Percentiles rank a stretch among this genome's conserved stretches.
Evolutionary conservation across 2,329 filamentous ascomycete genomes (phyloP).

Genomic region (Alternaria alternata): DNA sequence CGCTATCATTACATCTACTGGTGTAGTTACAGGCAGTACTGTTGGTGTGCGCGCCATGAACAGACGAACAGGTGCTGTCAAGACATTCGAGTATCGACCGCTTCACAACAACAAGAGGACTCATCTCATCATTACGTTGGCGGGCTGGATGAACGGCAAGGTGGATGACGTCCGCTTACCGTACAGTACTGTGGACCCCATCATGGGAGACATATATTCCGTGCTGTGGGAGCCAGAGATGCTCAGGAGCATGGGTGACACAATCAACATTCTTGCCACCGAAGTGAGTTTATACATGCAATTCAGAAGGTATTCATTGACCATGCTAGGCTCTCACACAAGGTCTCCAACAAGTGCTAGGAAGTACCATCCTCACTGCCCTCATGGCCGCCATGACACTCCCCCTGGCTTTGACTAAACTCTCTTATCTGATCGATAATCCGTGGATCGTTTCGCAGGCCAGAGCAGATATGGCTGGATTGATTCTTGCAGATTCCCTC

Average conservation of each 20-base stretch:
- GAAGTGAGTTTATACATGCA: slow-evolving; percentile 69
- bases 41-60: slow-evolving; percentile 88
- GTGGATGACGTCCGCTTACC: slow-evolving; percentile 95
- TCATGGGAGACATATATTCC: slow-evolving; percentile 98
- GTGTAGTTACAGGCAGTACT: slow-evolving; percentile 83
- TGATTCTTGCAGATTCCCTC: slow-evolving; percentile 93
- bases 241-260: slow-evolving; percentile 96
- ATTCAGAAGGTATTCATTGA: slow-evolving; percentile 30
- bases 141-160: slow-evolving; percentile 98
- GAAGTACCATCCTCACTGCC: slow-evolving; percentile 84
- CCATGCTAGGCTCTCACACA: slow-evolving; percentile 84
- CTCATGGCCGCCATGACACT: slow-evolving; percentile 93
- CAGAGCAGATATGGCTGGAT: slow-evolving; percentile 83
- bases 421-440: slow-evolving; percentile 96
- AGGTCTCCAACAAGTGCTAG: slow-evolving; percentile 93
- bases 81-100: slow-evolving; percentile 95
- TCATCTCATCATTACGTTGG: slow-evolving; percentile 93
- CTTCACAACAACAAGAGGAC: slow-evolving; percentile 98
- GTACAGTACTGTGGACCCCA: slow-evolving; percentile 93
- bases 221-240: slow-evolving; percentile 98
- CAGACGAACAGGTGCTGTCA: slow-evolving; percentile 87
- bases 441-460: slow-evolving; percentile 97
- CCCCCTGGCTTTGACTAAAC: slow-evolving; percentile 90
- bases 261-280: slow-evolving; percentile 96
- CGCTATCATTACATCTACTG: slow-evolving; percentile 90